A percentile compares a stretch with the other conserved stretches of the same genome.
These are phyloP conservation scores for Durotheca rogersii DNA, from an alignment of 495 filamentous ascomycete genomes.

Conservation along the genomic window DNA sequence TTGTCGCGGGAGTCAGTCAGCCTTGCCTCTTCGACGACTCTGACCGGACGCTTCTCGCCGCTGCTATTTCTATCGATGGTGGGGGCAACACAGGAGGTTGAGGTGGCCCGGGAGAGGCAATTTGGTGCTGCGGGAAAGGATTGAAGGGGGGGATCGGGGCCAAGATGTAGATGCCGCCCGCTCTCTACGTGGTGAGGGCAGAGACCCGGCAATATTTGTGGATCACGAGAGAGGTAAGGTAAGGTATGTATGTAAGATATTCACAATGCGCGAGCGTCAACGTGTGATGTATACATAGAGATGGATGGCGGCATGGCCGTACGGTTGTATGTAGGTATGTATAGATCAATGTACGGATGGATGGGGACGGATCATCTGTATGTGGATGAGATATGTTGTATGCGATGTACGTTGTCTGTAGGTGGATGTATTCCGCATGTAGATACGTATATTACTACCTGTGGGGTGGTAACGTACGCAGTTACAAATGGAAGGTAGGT, in stretches of 20 bases:
- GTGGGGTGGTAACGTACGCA: constrained; percentile 23
- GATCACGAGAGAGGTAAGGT: constrained; percentile 21
- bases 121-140: constrained; percentile 19
- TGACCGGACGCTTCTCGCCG: constrained; percentile 16
- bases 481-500: constrained; percentile 34
- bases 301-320: no score
- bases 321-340: constrained; percentile 3
- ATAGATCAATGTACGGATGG: constrained; percentile 5
- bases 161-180: constrained; percentile 9
- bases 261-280: constrained; percentile 21
- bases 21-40: constrained; percentile 23
- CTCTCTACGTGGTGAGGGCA: no score
- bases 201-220: constrained; percentile 25
- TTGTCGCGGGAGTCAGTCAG: constrained; percentile 33
- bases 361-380: not conserved
- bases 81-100: constrained; percentile 21
- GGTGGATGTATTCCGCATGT: no score
- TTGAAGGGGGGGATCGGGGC: constrained; percentile 11
- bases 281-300: constrained; percentile 17
- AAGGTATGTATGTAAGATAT: constrained; percentile 14
- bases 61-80: constrained; percentile 27
- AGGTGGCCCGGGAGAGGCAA: constrained; percentile 6
- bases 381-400: not conserved
- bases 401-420: no score
- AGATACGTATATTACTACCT: constrained; percentile 5